These are phyloP conservation scores for Patellifolia procumbens DNA, from an alignment of 179 eudicot genomes.

Conservation along the genomic window DNA sequence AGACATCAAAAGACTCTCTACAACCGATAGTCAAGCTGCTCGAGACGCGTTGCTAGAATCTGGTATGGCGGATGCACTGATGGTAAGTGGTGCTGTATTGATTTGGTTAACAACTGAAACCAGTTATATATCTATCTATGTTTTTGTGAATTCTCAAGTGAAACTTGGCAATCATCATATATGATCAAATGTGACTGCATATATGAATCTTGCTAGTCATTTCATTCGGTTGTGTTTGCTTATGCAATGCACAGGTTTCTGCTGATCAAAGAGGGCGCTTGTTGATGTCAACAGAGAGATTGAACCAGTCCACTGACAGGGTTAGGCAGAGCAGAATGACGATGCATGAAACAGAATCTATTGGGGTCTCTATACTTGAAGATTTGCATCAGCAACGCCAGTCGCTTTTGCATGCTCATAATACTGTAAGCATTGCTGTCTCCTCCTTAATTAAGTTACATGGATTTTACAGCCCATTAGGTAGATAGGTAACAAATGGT, in stretches of 20 bases:
- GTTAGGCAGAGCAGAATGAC: conserved; percentile 55
- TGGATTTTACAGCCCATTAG: too few relatives aligned
- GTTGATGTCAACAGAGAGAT: conserved; percentile 56
- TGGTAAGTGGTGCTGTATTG: conserved; percentile 34
- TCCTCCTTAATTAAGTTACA: background rate
- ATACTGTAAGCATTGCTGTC: conserved; percentile 39
- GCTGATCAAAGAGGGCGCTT: conserved; percentile 61
- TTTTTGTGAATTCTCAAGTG: too few relatives aligned
- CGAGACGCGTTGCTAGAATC: conserved; percentile 62
- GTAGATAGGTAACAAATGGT: too few relatives aligned
- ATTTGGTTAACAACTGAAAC: background rate
- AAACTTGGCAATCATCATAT: too few relatives aligned
- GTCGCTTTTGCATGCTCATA: conserved; percentile 58
- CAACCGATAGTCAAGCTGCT: conserved; percentile 46
- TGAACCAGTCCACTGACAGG: conserved; percentile 53
- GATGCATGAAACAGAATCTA: conserved; percentile 65
- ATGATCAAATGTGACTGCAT: background rate
- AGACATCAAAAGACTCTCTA: conserved; percentile 51
- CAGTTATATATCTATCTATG: too few relatives aligned
- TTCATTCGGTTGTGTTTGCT: conserved; percentile 2
- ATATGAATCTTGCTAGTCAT: background rate
- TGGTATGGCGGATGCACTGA: conserved; percentile 52
- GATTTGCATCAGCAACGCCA: conserved; percentile 66
- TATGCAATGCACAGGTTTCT: conserved; percentile 40
- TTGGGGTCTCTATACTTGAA: conserved; percentile 67